Evolutionary conservation across 2,329 filamentous ascomycete species (phyloP).

Genomic region (Neonectria faginata): DNA sequence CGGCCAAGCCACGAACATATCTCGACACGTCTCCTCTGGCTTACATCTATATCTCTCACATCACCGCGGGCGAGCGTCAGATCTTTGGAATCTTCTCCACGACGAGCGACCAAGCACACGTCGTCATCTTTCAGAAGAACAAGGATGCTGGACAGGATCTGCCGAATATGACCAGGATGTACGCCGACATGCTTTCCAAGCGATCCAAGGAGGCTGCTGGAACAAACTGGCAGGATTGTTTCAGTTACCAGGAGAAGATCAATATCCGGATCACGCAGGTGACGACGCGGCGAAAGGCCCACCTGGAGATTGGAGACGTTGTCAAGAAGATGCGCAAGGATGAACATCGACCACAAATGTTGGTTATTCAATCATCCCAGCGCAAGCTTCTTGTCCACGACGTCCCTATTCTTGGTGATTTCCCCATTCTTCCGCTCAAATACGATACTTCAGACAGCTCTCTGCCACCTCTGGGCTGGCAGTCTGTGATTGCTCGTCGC

Average conservation of each 20-base stretch:
- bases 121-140: conserved; percentile 87
- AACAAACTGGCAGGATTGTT: conserved; percentile 81
- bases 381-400: conserved; percentile 84
- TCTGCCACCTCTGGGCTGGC: conserved; percentile 93
- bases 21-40: conserved; percentile 79
- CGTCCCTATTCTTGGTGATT: conserved; percentile 83
- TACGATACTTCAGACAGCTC: conserved; percentile 87
- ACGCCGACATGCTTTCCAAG: conserved; percentile 78
- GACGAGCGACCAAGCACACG: conserved; percentile 79
- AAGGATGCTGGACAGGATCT: conserved; percentile 83
- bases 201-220: conserved; percentile 74
- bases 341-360: conserved; percentile 80
- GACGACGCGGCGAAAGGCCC: conserved; percentile 87
- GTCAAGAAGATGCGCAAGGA: conserved; percentile 93
- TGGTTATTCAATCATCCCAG: conserved; percentile 92
- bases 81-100: conserved; percentile 96
- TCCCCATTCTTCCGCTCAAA: conserved; percentile 84
- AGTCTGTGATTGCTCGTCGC: conserved; percentile 86
- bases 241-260: conserved; percentile 87
- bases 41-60: conserved; percentile 94
- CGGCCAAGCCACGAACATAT: conserved; percentile 75
- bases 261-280: conserved; percentile 89
- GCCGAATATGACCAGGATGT: conserved; percentile 91
- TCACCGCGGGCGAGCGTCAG: conserved; percentile 89
- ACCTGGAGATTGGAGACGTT: conserved; percentile 87